Percentiles rank a stretch among this genome's conserved stretches.
Conservation (phyloP, 2,329 filamentous ascomycete genomes). For the Sclerotinia spermophila region DNA sequence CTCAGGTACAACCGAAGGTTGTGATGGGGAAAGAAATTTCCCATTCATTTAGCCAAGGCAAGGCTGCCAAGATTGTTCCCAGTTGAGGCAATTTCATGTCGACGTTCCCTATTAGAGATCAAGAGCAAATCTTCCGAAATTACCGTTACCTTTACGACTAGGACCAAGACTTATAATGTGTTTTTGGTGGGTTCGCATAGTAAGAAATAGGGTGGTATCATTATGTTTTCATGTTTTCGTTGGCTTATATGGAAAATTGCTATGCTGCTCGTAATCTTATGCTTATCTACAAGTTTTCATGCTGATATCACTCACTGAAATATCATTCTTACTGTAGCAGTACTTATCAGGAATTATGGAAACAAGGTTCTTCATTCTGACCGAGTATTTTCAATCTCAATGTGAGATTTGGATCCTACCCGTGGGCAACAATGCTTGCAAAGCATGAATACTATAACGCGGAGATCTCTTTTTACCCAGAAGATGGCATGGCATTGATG, state of each 20-base stretch:
- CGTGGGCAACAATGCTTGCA: neutral
- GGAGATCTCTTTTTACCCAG: neutral
- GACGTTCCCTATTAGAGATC: constrained; percentile 2
- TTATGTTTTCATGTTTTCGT: constrained; percentile 11
- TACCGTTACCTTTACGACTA: neutral
- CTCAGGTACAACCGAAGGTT: neutral
- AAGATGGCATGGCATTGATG: neutral
- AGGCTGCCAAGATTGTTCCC: neutral
- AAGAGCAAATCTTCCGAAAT: neutral
- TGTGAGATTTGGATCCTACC: neutral
- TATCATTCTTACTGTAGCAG: neutral
- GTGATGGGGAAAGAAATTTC: neutral
- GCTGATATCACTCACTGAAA: neutral
- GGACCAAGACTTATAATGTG: neutral
- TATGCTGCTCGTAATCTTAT: neutral
- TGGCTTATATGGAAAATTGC: constrained; percentile 1
- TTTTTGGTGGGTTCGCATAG: neutral
- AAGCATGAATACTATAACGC: neutral
- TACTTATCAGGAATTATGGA: neutral
- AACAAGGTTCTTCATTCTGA: neutral
- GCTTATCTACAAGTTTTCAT: neutral
- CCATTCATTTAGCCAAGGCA: neutral
- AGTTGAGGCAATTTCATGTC: neutral
- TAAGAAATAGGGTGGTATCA: neutral
- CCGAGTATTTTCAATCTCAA: constrained; percentile 1